A percentile compares a stretch with the other conserved stretches of the same genome.
phyloP scores from a whole-genome alignment of 106 monocot species.

The Allium sativum region DNA sequence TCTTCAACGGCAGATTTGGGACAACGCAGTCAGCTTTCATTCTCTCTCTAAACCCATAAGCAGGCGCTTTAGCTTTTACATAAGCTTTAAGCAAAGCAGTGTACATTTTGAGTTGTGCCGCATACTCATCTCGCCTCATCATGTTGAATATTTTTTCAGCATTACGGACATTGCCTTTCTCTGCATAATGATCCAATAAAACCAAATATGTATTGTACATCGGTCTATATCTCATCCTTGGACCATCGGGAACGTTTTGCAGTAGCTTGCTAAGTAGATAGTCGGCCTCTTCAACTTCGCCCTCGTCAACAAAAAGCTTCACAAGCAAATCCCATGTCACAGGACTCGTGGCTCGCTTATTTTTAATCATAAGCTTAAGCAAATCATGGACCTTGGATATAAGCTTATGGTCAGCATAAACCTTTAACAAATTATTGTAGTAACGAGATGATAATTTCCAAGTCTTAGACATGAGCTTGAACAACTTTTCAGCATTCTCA shows the following conservation, averaged over 20 bases:
- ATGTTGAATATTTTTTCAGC: conserved; percentile 60
- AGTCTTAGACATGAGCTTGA: conserved; percentile 33
- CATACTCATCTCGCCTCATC: conserved; percentile 32
- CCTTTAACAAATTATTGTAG: conserved; percentile 50
- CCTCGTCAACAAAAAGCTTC: conserved; percentile 51
- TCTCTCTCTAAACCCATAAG: conserved; percentile 15
- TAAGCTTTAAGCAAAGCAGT: conserved; percentile 43
- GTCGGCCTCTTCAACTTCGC: conserved; percentile 67
- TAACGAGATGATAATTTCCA: conserved; percentile 38
- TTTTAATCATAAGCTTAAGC: conserved; percentile 42
- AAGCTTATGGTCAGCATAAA: conserved; percentile 57
- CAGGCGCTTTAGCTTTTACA: conserved; percentile 36
- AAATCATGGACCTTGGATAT: conserved; percentile 56
- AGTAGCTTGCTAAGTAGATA: conserved; percentile 15
- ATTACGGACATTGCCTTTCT: conserved; percentile 56
- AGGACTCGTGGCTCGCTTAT: conserved; percentile 38
- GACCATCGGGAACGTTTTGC: conserved; percentile 22
- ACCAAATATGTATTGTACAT: conserved; percentile 34
- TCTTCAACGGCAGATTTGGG: too few relatives aligned
- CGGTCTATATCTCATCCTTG: conserved; percentile 10
- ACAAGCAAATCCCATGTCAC: conserved; percentile 64
- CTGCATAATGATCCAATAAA: conserved; percentile 42
- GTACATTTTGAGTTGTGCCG: conserved; percentile 26
- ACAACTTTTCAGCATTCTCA: conserved; percentile 47
- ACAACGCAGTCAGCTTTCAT: too few relatives aligned